Conservation (phyloP, 768 basidiomycete species). For the Termitomyces sp. region DNA sequence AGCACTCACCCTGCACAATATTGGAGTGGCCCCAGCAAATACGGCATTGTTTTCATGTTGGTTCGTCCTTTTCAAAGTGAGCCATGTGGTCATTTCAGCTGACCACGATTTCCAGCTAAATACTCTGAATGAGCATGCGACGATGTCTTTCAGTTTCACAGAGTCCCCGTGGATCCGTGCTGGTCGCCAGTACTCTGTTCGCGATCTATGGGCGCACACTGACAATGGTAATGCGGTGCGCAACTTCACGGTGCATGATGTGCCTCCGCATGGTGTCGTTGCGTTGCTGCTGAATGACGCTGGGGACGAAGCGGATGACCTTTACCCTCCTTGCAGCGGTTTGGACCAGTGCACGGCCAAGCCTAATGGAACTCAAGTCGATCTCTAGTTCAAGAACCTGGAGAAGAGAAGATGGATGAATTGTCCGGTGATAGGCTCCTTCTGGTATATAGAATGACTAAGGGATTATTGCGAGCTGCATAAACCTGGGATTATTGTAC, state of each 20-base stretch:
- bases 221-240: conserved; percentile 64
- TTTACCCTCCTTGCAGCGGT: conserved; percentile 54
- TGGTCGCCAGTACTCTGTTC: conserved; percentile 55
- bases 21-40: conserved; percentile 59
- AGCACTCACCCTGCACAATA: conserved; percentile 55
- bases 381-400: not conserved
- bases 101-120: conserved; percentile 41
- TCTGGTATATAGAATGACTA: too few species aligned
- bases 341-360: conserved; percentile 55
- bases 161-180: conserved; percentile 67
- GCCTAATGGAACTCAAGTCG: conserved; percentile 46
- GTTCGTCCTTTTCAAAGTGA: conserved; percentile 27
- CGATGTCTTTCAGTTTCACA: conserved; percentile 55
- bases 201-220: conserved; percentile 75
- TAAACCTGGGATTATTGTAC: too few species aligned
- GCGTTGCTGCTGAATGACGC: conserved; percentile 64
- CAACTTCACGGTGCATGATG: conserved; percentile 47
- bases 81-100: not conserved
- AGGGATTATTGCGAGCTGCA: too few species aligned
- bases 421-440: not conserved
- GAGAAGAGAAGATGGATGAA: not conserved
- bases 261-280: conserved; percentile 68
- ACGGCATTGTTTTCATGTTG: conserved; percentile 66
- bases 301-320: conserved; percentile 60
- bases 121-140: conserved; percentile 46